These are phyloP conservation scores for Anisogramma anomala DNA, from an alignment of 2,329 filamentous ascomycete species.

Conservation along the genomic window DNA sequence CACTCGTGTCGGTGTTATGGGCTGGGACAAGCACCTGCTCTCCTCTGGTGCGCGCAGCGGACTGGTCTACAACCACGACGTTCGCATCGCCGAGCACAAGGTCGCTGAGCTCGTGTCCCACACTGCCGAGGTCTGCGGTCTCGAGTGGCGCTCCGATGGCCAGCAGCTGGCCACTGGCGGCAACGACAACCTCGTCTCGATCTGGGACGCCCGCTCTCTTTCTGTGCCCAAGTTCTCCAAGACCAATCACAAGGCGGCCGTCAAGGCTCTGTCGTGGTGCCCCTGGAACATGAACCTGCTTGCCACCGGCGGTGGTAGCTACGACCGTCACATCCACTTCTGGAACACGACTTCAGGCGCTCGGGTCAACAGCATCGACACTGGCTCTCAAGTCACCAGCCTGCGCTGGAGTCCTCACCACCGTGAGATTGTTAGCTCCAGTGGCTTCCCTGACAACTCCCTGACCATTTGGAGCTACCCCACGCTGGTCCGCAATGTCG, in stretches of 20 bases:
- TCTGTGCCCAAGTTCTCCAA: conserved; percentile 97
- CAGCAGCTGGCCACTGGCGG: conserved; percentile 94
- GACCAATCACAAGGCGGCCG: conserved; percentile 97
- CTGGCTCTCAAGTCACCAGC: conserved; percentile 91
- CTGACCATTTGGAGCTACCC: conserved; percentile 99
- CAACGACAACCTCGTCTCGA: conserved; percentile 97
- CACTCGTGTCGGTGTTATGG: conserved; percentile 93
- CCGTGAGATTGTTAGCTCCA: conserved; percentile 95
- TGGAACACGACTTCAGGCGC: conserved; percentile 99
- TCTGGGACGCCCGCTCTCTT: conserved; percentile 94
- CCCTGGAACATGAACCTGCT: conserved; percentile 97
- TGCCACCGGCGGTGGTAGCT: conserved; percentile 88
- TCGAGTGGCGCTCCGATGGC: conserved; percentile 95
- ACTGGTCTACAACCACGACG: conserved; percentile 96
- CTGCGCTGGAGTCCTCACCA: conserved; percentile 94
- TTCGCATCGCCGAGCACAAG: conserved; percentile 96
- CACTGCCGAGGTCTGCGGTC: conserved; percentile 93
- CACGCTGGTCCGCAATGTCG: conserved; percentile 88
- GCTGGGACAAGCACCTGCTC: conserved; percentile 96
- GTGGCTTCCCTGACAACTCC: conserved; percentile 98
- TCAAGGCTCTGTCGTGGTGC: conserved; percentile 98
- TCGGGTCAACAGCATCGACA: conserved; percentile 97
- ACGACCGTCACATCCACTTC: conserved; percentile 98
- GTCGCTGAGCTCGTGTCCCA: conserved; percentile 93
- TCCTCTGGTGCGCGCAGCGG: conserved; percentile 92